Percentiles rank a stretch among this genome's conserved stretches.
Evolutionary conservation across 352 stramenopile species (phyloP).

Genomic region (Globisporangium middletonii): DNA sequence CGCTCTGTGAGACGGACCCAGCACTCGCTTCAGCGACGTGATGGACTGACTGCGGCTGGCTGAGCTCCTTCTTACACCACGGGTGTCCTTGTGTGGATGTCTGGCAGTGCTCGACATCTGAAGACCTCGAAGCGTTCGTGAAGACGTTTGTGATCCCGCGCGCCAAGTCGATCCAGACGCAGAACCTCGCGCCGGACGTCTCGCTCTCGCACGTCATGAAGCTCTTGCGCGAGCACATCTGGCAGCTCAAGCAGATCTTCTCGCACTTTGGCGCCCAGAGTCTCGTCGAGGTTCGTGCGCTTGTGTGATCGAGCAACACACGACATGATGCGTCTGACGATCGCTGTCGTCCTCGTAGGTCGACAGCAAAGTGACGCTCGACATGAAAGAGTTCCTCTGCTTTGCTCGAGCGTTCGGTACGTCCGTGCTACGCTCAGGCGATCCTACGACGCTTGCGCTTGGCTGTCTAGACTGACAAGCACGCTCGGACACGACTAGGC

Average conservation of each 20-base stretch:
- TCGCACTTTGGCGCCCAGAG: constrained; percentile 65
- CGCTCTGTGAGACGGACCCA: too few species aligned
- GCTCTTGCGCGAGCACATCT: constrained; percentile 58
- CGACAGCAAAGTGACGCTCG: constrained; percentile 39
- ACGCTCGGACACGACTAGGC: constrained; percentile 15
- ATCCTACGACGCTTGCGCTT: not conserved
- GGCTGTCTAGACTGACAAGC: not conserved
- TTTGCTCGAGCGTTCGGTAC: constrained; percentile 69
- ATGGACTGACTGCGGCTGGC: not conserved
- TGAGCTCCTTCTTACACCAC: too few species aligned
- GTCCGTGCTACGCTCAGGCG: constrained; percentile 3
- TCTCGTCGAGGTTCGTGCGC: constrained; percentile 30
- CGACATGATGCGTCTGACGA: not conserved
- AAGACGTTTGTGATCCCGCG: constrained; percentile 42
- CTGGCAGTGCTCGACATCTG: constrained; percentile 12
- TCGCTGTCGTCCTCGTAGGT: constrained; percentile 18
- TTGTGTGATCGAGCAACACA: too few species aligned
- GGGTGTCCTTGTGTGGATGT: not conserved
- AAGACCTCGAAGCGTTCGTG: constrained; percentile 37
- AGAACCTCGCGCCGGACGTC: constrained; percentile 61
- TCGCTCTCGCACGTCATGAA: constrained; percentile 66
- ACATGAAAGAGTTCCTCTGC: constrained; percentile 59
- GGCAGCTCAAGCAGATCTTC: constrained; percentile 75
- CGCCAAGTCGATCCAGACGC: constrained; percentile 46
- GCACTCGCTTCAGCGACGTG: too few species aligned